Base-by-base conservation (phyloP, 306 rosid genomes). In the Amphicarpaea edgeworthii region DNA sequence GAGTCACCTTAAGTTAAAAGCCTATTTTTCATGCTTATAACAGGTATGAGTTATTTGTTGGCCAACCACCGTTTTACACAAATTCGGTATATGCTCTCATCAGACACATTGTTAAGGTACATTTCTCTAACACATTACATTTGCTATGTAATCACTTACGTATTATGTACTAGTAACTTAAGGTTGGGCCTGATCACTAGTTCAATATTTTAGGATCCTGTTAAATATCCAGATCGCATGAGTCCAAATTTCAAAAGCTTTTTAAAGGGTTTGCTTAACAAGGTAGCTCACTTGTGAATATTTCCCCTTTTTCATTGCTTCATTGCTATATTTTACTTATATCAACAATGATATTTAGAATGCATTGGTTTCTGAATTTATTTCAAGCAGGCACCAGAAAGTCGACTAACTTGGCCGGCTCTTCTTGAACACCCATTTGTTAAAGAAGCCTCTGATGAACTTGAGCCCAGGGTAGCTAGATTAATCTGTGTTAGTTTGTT, bases 41-140 rank as follows among this genome's bases (percentile, higher is more conserved):
- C 89, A 95, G 98, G 87, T 95, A 95, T n/a, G 99, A 95, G 82
- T 90, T 95, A 76, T 95, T 81, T 88, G 99, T 92, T 78, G 99
- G 99, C 70, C 99, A 92, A 84, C 99, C 99, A 80, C 99, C 99
- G 26, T 95, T 95, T 83, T 95, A 92, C 82, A 95, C 97, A 59
- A 92, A 95, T 80, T 95, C 99, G 70, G 99, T 95, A 14, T 92
- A 95, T 79, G 96, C 97, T 51, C 95, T 95, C 80, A 88, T 95
- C 61, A 85, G 97, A 41, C 99, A 95, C 83, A 95, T 95, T 81
- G 96, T 95, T 12, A 95, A 90, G 99, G 99, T 95, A 87, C 72
- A 68, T 80, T 73, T 75, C 38, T 72, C 53, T 17, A 67, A 19
- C 17, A 7, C 24, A 42, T 5, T 28, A 53, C 58, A 8, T 45